Conservation (phyloP, 2,329 filamentous ascomycete genomes). For the Bipolaris sorokiniana region DNA sequence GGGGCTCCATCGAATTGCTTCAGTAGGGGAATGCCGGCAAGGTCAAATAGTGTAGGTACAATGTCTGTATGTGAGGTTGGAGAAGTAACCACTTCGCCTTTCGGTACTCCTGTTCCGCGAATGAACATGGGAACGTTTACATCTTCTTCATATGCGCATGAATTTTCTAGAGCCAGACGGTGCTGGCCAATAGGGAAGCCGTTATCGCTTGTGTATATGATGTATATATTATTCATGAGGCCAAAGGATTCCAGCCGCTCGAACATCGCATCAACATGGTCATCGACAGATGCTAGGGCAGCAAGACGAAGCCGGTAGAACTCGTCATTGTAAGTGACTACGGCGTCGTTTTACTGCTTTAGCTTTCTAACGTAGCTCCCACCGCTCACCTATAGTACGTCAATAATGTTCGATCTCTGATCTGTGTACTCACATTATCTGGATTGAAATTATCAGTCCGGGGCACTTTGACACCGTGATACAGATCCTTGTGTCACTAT, state of each 20-base stretch:
- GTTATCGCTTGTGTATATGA: constrained; percentile 53
- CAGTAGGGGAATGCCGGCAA: constrained; percentile 42
- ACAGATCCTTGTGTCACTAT: constrained; percentile 67
- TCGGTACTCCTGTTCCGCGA: constrained; percentile 47
- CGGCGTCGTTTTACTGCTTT: no score
- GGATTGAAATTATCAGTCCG: constrained; percentile 72
- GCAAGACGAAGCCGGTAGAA: constrained; percentile 59
- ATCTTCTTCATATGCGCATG: constrained; percentile 51
- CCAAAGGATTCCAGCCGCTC: constrained; percentile 49
- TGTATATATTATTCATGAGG: constrained; percentile 56
- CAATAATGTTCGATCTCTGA: no score
- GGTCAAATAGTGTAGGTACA: constrained; percentile 48
- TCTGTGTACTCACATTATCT: constrained; percentile 46
- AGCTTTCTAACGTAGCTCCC: no score
- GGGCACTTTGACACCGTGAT: constrained; percentile 65
- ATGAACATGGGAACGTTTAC: constrained; percentile 52
- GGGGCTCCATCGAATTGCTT: constrained; percentile 48
- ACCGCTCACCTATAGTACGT: no score
- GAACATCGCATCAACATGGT: constrained; percentile 58
- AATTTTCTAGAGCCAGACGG: constrained; percentile 51
- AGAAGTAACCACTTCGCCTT: constrained; percentile 29
- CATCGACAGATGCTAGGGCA: constrained; percentile 61
- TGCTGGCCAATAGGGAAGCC: constrained; percentile 53
- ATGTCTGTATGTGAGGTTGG: constrained; percentile 50
- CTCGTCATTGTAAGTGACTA: constrained; percentile 61